Evolutionary conservation across 108 stramenopile species (phyloP).

Genomic region (Cyclostephanos invisitatus): DNA sequence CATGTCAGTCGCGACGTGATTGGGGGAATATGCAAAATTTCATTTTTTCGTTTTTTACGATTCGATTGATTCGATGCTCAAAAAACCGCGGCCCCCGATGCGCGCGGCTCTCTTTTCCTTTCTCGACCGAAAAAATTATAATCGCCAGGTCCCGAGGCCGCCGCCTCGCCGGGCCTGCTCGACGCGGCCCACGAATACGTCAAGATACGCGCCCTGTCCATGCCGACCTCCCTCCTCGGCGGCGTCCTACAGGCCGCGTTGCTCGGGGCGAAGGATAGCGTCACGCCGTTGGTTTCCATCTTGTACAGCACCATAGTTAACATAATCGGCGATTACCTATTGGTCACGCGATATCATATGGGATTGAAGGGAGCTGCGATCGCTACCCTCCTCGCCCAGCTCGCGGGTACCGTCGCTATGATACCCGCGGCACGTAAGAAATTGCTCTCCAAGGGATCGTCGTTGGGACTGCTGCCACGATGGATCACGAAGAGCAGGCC

Average conservation of each 20-base stretch:
- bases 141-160: constrained; percentile 58
- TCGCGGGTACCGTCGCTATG: constrained; percentile 71
- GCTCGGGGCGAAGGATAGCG: constrained; percentile 83
- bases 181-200: constrained; percentile 82
- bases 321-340: constrained; percentile 69
- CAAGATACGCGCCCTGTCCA: constrained; percentile 78
- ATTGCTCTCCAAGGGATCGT: constrained; percentile 39
- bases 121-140: neutral
- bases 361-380: constrained; percentile 83
- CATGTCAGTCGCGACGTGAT: too few relatives aligned
- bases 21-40: too few relatives aligned
- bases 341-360: constrained; percentile 68
- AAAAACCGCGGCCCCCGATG: too few relatives aligned
- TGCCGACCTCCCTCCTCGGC: constrained; percentile 81
- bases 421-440: constrained; percentile 64
- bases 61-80: too few relatives aligned
- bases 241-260: constrained; percentile 81
- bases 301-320: constrained; percentile 74
- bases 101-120: too few relatives aligned
- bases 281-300: constrained; percentile 81
- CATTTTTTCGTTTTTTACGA: too few relatives aligned
- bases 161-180: constrained; percentile 63
- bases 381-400: constrained; percentile 76
- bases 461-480: constrained; percentile 27
- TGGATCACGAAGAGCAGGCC: constrained; percentile 27